Conservation (phyloP, 495 filamentous ascomycete genomes). For the Penicillium desertorum region DNA sequence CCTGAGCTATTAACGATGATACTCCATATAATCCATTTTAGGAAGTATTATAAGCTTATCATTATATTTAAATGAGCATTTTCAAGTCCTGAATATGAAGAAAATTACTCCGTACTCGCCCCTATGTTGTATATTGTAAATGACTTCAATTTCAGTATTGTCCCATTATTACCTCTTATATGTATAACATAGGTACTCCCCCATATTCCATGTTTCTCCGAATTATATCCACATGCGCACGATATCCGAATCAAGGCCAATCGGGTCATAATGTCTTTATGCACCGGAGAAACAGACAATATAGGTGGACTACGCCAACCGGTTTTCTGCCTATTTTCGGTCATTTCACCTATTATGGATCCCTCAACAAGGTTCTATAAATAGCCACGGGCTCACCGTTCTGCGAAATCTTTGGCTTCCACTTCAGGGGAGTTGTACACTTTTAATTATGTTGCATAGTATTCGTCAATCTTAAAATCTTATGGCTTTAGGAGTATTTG, state of each 20-base stretch:
- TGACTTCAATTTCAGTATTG: too few relatives aligned
- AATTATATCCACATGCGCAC: not conserved
- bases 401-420: not conserved
- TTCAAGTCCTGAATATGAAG: too few relatives aligned
- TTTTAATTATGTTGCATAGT: not conserved
- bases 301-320: not conserved
- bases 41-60: too few relatives aligned
- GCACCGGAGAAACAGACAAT: not conserved
- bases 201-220: conserved; percentile 10
- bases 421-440: not conserved
- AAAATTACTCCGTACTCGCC: too few relatives aligned
- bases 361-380: not conserved
- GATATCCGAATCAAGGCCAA: conserved; percentile 7
- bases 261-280: not conserved
- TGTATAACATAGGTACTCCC: too few relatives aligned
- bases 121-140: too few relatives aligned
- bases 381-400: not conserved
- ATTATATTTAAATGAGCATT: too few relatives aligned
- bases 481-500: not conserved
- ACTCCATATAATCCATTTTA: too few relatives aligned
- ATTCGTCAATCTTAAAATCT: not conserved
- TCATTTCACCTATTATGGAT: not conserved
- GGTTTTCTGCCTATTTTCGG: not conserved
- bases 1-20: not conserved
- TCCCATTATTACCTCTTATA: too few relatives aligned